These are phyloP conservation scores for Croton laevigatus DNA, from an alignment of 441 rosid species.

Conservation along the genomic window DNA sequence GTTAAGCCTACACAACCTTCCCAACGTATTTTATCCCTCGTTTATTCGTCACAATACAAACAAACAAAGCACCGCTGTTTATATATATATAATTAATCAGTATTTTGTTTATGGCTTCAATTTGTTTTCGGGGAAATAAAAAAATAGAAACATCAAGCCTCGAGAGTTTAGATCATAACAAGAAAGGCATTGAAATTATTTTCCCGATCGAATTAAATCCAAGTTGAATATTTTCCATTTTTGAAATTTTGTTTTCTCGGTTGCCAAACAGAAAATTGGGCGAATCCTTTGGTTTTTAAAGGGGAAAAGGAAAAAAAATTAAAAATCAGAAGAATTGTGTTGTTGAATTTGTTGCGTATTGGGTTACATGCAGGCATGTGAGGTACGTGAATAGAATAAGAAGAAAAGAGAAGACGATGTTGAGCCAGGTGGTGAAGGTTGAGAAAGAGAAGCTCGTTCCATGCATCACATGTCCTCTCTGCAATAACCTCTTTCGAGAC, in stretches of 20 bases:
- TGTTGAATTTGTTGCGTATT: not conserved
- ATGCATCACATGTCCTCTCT: slow-evolving; percentile 72
- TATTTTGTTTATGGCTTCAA: not conserved
- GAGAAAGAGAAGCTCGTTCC: slow-evolving; percentile 42
- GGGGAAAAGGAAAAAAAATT: not conserved
- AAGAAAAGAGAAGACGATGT: slow-evolving; percentile 19
- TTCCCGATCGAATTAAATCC: slow-evolving; percentile 13
- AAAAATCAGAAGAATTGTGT: too few species aligned
- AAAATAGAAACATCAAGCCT: not conserved
- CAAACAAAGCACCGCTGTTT: not conserved
- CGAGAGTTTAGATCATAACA: slow-evolving; percentile 18
- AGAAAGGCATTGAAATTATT: slow-evolving; percentile 7
- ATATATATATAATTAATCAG: too few species aligned
- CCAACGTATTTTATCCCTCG: not conserved
- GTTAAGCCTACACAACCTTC: not conserved
- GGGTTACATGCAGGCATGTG: slow-evolving; percentile 26
- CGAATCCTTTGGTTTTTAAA: not conserved
- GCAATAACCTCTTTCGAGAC: slow-evolving; percentile 49
- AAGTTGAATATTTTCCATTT: not conserved
- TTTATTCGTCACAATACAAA: too few species aligned
- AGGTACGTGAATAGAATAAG: slow-evolving; percentile 21
- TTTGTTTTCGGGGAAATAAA: not conserved
- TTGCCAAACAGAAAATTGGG: slow-evolving; percentile 16
- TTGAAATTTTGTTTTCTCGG: slow-evolving; percentile 14
- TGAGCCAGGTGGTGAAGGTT: slow-evolving; percentile 36